Evolutionary conservation across 2,329 filamentous ascomycete genomes (phyloP), one percentile per base, ranked within the genome.

Genomic region (Didymella pomorum): DNA sequence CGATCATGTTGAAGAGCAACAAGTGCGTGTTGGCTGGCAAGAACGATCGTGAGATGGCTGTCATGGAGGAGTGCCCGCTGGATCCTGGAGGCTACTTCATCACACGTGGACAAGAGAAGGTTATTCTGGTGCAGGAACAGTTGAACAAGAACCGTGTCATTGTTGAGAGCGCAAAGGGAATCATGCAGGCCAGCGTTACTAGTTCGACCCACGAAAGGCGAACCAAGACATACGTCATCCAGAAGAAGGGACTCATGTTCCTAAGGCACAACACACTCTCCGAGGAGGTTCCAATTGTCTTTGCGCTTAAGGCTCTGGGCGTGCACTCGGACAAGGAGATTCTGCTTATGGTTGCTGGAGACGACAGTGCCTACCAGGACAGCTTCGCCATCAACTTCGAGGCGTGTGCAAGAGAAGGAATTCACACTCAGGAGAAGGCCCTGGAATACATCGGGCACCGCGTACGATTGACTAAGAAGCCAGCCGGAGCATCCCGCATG

Each of bases 91-190:
- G 95, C 51, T 99, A 99, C 77, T 99, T 99, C 72, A 95, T 99
- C 71, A 93, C 98, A 66, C 92, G 94, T 70, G 95, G 95, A 45
- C 97, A 96, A 20, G 95, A 99, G 77, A 99, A 99, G 81, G 95
- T 99, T 68, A 99, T 99, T 72, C 82, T 99, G 42, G 96, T 99
- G 14, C 95, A 99, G 78, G 96, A 99, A 75, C 95, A 99, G 79
- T 82, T 99, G 74, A 99, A 95, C 84, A 99, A 99, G 85, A 99
- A 99, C 79, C 88, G 95, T 81, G 91, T 99, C 71, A 97, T 99
- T 75, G 94, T 99, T 16, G 96, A 99, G 79, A 89, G 92, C 54
- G 96, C 96, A 80, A 98, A 97, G 79, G 91, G 91, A 60, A 88
- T 96, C 64, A 94, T 98, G 56, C 92, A 94, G 67, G 95, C 96